These are phyloP conservation scores for Pseudocercospora macadamiae DNA, from an alignment of 2,329 filamentous ascomycete genomes.

Conservation along the genomic window DNA sequence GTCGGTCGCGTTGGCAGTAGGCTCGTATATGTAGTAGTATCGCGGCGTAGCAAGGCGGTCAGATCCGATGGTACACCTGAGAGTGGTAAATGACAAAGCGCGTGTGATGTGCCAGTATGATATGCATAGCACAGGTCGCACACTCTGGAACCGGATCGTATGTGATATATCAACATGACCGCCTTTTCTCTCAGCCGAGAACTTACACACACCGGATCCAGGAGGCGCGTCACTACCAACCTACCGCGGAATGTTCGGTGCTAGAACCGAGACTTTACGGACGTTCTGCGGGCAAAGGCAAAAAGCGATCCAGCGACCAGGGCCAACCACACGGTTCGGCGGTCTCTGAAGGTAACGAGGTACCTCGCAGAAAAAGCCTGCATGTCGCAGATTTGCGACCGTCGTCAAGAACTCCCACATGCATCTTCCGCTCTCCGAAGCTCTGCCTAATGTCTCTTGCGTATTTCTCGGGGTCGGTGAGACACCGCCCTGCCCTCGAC, in stretches of 20 bases:
- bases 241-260: constrained; percentile 4
- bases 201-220: constrained; percentile 7
- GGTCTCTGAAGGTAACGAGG: neutral
- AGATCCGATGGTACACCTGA: constrained; percentile 8
- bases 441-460: constrained; percentile 6
- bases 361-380: constrained; percentile 1
- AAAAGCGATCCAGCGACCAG: neutral
- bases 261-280: constrained; percentile 4
- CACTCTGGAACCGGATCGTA: constrained; percentile 13
- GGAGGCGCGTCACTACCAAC: constrained; percentile 14
- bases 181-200: constrained; percentile 6
- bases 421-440: constrained; percentile 5
- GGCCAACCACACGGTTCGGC: neutral
- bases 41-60: constrained; percentile 10
- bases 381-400: neutral
- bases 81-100: constrained; percentile 17
- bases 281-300: constrained; percentile 6
- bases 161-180: constrained; percentile 20
- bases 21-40: constrained; percentile 9
- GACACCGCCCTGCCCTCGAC: constrained; percentile 10
- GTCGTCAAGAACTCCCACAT: neutral
- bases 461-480: constrained; percentile 4
- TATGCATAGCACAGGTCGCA: constrained; percentile 7
- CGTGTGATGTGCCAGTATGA: constrained; percentile 14
- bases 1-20: constrained; percentile 14